A percentile compares a stretch with the other conserved stretches of the same genome.
Evolutionary conservation across 2,329 filamentous ascomycete species (phyloP).

Genomic region (Dendryphion nanum): DNA sequence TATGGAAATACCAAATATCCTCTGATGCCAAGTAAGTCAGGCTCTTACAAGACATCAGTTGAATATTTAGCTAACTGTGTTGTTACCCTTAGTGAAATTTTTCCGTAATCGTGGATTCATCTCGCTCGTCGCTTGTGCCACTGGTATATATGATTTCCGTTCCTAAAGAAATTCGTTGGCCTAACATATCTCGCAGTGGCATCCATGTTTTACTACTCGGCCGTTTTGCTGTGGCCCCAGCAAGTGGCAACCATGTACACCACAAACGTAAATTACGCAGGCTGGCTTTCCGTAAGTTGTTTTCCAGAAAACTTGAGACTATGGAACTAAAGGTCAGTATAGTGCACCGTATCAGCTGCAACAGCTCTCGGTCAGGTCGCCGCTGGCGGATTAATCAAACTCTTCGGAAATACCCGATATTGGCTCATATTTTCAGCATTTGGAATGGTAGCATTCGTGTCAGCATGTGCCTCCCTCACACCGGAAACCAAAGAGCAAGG

Average conservation of each 20-base stretch:
- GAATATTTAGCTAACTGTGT: conserved; percentile 17
- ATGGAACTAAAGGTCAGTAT: too few relatives aligned
- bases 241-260: conserved; percentile 15
- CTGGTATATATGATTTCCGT: conserved; percentile 3
- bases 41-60: background rate
- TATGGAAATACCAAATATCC: conserved; percentile 10
- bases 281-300: conserved; percentile 12
- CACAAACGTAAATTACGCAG: conserved; percentile 10
- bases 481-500: conserved; percentile 9
- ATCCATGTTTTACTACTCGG: conserved; percentile 12
- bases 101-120: background rate
- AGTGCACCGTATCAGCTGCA: conserved; percentile 11
- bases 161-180: conserved; percentile 2
- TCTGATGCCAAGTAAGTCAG: background rate
- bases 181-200: too few relatives aligned
- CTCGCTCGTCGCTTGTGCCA: conserved; percentile 13
- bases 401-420: conserved; percentile 11
- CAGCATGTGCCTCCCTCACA: conserved; percentile 10
- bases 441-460: conserved; percentile 15
- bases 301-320: background rate
- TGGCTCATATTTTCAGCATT: conserved; percentile 13
- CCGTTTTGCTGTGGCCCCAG: conserved; percentile 12
- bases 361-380: conserved; percentile 13
- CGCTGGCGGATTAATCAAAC: conserved; percentile 11
- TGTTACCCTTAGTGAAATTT: conserved; percentile 10